Conservation (phyloP, 305 asterid species). For the Plantago coronopus region DNA sequence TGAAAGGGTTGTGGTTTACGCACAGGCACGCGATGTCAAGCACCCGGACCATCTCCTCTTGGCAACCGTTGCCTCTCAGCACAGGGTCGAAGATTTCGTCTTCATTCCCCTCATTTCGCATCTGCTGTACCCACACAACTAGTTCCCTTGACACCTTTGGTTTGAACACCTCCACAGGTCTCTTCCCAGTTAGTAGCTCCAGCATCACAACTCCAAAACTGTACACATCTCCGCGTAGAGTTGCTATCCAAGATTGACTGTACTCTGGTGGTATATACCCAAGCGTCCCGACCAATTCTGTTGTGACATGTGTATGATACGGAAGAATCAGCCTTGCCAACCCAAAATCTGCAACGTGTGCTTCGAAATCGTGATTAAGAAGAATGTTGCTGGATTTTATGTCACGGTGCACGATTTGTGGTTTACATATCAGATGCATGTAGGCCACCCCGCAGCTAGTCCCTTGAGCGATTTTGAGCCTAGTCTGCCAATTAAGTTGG, state of each 20-base stretch:
- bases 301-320: slow-evolving; percentile 82
- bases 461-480: slow-evolving; percentile 70
- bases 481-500: slow-evolving; percentile 77
- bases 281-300: slow-evolving; percentile 92
- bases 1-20: slow-evolving; percentile 71
- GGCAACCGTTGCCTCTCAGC: slow-evolving; percentile 62
- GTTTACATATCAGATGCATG: slow-evolving; percentile 90
- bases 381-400: slow-evolving; percentile 94
- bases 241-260: slow-evolving; percentile 95
- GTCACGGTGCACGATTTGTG: slow-evolving; percentile 95
- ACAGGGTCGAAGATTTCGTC: slow-evolving; percentile 72
- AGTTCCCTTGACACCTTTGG: slow-evolving; percentile 72
- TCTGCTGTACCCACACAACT: slow-evolving; percentile 76
- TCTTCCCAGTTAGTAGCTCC: slow-evolving; percentile 78
- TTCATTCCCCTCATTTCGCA: slow-evolving; percentile 70
- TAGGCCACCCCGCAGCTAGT: slow-evolving; percentile 85
- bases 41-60: slow-evolving; percentile 76
- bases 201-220: slow-evolving; percentile 95
- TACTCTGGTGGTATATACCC: slow-evolving; percentile 99
- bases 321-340: slow-evolving; percentile 86
- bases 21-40: slow-evolving; percentile 90
- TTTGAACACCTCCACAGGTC: slow-evolving; percentile 85
- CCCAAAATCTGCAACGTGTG: slow-evolving; percentile 96
- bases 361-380: slow-evolving; percentile 71
- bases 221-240: slow-evolving; percentile 88